Evolutionary conservation across 179 eudicot species (phyloP), one percentile per base, ranked within the genome.

Genomic region (Nepenthes alata): DNA sequence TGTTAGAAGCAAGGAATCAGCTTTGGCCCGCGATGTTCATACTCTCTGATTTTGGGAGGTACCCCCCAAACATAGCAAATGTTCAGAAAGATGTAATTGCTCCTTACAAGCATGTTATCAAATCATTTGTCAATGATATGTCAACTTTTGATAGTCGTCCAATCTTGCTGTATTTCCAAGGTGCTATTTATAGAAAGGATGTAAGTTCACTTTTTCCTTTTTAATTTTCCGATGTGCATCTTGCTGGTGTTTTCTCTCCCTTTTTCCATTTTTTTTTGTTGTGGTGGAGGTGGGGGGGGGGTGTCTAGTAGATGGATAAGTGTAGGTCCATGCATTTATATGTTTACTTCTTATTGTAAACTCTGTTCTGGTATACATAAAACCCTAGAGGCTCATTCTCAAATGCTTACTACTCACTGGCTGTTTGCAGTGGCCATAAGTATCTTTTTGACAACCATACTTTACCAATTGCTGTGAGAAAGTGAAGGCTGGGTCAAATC

Each of bases 11-110:
- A 61, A 81, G 98, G 68, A 77, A 64, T 74, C 78, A 81, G 64
- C 75, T 91, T 3, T 91, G 95, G 96, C 95, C 95, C 66, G 91
- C 91, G 15, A 80, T 75, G 67, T 91, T 75, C 61, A 80, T 89
- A 57, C 89, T 91, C 15, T 75, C 98, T 3, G 98, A 91, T 81
- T 86, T 91, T 34, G 96, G 98, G 52, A 89, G 98, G 86, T 91
- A 91, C 65, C 95, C 98, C 4, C 77, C 86, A 0, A 83, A 67
- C 53, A 67, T 91, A 57, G 98, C 98, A 35, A 91, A 91, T 72
- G 85, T 86, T 61, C 83, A 84, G 69, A 91, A 91, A 79, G 98
- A 91, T 68, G 82, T 91, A 38, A 91, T 91, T 62, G 96, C 91
- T 48, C 96, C 96, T 57, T 91, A 91, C 57, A 79, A 74, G 37